A percentile compares a stretch with the other conserved stretches of the same genome.
Conservation (phyloP, 441 rosid genomes). For the Lepidium campestre region DNA sequence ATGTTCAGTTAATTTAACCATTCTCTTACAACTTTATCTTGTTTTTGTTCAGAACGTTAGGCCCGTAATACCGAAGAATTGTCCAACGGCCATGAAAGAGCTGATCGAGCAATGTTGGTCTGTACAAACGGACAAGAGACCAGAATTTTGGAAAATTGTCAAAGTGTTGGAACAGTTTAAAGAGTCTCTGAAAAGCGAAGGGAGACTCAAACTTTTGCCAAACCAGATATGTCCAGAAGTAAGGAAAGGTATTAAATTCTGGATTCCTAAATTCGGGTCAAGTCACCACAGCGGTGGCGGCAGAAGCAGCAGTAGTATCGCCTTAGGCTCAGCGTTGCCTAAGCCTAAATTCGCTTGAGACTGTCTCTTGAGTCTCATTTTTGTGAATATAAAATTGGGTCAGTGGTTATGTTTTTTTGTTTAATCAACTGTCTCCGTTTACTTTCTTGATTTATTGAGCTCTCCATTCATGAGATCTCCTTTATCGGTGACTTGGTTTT, state of each 20-base stretch:
- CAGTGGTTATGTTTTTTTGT: conserved; percentile 9
- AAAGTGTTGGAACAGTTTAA: conserved; percentile 75
- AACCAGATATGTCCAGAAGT: conserved; percentile 51
- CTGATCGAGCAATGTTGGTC: conserved; percentile 92
- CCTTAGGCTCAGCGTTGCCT: conserved; percentile 29
- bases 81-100: conserved; percentile 67
- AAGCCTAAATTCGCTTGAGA: conserved; percentile 66
- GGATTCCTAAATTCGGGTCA: conserved; percentile 73
- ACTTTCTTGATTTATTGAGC: background rate
- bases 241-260: conserved; percentile 58
- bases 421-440: conserved; percentile 7
- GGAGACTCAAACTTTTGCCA: conserved; percentile 44
- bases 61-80: conserved; percentile 56
- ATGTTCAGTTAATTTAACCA: background rate
- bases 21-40: background rate
- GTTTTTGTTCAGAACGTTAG: conserved; percentile 54
- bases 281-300: background rate
- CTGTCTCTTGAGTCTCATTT: background rate
- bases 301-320: background rate
- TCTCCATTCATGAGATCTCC: background rate
- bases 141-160: conserved; percentile 83
- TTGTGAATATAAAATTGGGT: background rate
- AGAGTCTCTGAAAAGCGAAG: conserved; percentile 44
- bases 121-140: conserved; percentile 69
- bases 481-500: background rate